phyloP scores from a whole-genome alignment of 2,329 filamentous ascomycete genomes.

The Curvularia sp. region DNA sequence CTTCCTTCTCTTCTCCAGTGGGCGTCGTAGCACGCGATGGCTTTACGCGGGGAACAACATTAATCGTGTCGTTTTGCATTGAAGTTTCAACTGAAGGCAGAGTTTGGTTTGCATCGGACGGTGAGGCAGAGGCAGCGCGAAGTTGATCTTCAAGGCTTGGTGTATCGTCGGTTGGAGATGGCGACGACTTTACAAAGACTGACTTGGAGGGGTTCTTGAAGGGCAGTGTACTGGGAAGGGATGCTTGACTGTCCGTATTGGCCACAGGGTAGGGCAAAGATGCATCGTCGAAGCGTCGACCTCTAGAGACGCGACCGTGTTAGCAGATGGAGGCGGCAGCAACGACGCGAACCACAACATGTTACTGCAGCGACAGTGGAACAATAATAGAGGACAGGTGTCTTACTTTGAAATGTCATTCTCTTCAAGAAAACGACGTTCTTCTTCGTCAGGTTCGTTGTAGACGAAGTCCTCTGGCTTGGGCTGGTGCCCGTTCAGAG shows the following conservation, averaged over 20 bases:
- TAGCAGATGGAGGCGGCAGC: conserved; percentile 40
- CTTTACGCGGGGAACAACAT: conserved; percentile 20
- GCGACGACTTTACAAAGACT: conserved; percentile 31
- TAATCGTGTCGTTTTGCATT: conserved; percentile 23
- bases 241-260: conserved; percentile 35
- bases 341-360: conserved; percentile 22
- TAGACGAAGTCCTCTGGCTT: conserved; percentile 64
- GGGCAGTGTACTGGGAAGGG: conserved; percentile 34
- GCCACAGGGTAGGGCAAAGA: conserved; percentile 55
- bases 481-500: conserved; percentile 60
- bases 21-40: conserved; percentile 16
- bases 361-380: conserved; percentile 6
- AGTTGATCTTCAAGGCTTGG: conserved; percentile 45
- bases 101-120: conserved; percentile 38
- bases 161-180: conserved; percentile 27
- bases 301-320: conserved; percentile 52
- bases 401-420: conserved; percentile 65
- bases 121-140: conserved; percentile 45
- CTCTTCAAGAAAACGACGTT: conserved; percentile 62
- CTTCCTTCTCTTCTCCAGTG: conserved; percentile 25
- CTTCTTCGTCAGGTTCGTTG: conserved; percentile 60
- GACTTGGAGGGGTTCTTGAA: conserved; percentile 33
- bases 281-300: conserved; percentile 63
- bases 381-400: background rate
- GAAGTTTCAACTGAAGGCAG: conserved; percentile 29